Evolutionary conservation across 306 rosid genomes (phyloP), one percentile per base, ranked within the genome.

Genomic region (Nissolia schottii): DNA sequence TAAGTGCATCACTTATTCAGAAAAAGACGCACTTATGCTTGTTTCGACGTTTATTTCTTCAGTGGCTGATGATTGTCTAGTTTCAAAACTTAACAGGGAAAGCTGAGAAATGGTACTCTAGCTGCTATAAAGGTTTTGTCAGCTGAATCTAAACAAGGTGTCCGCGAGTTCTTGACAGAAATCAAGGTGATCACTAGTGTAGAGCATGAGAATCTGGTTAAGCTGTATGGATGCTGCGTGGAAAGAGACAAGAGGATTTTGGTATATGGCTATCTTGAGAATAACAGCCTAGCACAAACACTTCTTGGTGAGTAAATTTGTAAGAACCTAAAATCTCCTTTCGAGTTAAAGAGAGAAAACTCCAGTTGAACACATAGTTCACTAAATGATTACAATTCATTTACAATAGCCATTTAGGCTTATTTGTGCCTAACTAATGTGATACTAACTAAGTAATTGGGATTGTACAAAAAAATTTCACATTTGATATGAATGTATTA

Each of bases 211-310:
- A 90, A 83, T 79, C 81, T 90, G 62, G 90, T 90, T 65, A 87
- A 85, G 77, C 79, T 90, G 73, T 70, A 70, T 5, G 96, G 96
- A 29, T 90, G 92, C 76, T 90, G 96, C 50, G 85, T 67, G 6
- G 92, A 90, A 77, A 82, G 69, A 65, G 25, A 67, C 43, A 83
- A 90, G n/a, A 74, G 92, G 78, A 87, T 90, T 73, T 76, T 90
- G 86, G 96, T 90, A 46, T 90, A 90, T 18, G 90, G 82, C 60
- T 90, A 87, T 79, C 92, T 87, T 16, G 96, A 90, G 58, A 90
- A 90, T 43, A 87, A 84, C 67, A 90, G 96, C 74, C 87, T 90
- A 54, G 90, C 87, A 31, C 90, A 74, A 73, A 78, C 86, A 66
- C 87, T 90, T 78, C 65, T 85, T 48, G 87, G 96, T 84, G 69